These are phyloP conservation scores for Naumovozyma dairenensis DNA, from an alignment of 805 yeast species.

Conservation along the genomic window DNA sequence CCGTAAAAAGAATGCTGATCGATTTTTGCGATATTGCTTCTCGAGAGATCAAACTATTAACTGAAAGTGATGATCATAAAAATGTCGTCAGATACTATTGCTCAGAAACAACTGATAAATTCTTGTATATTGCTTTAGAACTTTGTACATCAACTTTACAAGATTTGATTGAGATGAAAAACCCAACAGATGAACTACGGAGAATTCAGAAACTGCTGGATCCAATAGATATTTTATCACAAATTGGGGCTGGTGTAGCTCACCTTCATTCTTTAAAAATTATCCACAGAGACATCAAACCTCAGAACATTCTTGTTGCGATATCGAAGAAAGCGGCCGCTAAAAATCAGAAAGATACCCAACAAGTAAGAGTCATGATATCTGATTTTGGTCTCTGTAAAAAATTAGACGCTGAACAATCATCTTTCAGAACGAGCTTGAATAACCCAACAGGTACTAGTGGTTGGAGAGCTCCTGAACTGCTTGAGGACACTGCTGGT, in stretches of 20 bases:
- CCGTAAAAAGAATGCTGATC: constrained; percentile 85
- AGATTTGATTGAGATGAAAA: constrained; percentile 59
- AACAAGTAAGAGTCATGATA: constrained; percentile 60
- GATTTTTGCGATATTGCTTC: constrained; percentile 92
- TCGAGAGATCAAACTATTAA: constrained; percentile 77
- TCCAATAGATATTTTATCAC: constrained; percentile 46
- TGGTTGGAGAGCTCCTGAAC: constrained; percentile 98
- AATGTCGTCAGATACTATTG: constrained; percentile 90
- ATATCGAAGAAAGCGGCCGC: constrained; percentile 39
- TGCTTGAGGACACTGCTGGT: constrained; percentile 31
- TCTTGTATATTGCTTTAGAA: constrained; percentile 86
- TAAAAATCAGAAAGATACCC: constrained; percentile 19
- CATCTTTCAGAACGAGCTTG: constrained; percentile 78
- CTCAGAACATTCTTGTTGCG: constrained; percentile 84
- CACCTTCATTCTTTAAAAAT: constrained; percentile 84
- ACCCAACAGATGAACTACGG: constrained; percentile 25
- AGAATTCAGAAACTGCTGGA: constrained; percentile 36
- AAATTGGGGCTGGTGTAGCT: constrained; percentile 74
- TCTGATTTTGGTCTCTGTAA: constrained; percentile 96
- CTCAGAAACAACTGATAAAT: constrained; percentile 81
- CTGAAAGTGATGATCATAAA: constrained; percentile 94
- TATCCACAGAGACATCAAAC: constrained; percentile 90
- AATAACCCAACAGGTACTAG: constrained; percentile 93
- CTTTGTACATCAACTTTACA: constrained; percentile 83
- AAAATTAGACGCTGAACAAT: constrained; percentile 82